Evolutionary conservation across 1,284 basidiomycete genomes (phyloP), one percentile per base, ranked within the genome.

Genomic region (Abortiporus biennis): DNA sequence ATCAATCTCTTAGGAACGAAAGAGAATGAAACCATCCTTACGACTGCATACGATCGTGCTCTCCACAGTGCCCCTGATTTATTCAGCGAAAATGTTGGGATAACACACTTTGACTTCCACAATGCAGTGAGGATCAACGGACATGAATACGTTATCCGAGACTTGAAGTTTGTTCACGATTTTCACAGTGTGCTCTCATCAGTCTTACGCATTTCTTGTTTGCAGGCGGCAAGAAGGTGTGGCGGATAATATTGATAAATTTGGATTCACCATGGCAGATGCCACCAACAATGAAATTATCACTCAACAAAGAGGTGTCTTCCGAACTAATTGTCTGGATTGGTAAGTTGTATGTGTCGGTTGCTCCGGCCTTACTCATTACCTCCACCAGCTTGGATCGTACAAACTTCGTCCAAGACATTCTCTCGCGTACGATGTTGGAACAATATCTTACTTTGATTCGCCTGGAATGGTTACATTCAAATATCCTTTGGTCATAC

Each of bases 391-490:
- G 92, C 61, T 68, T 98, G 48, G 95, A 98, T 58, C 83, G 96
- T 29, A 99, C 96, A n/a, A 99, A 99, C 60, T 96, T 96, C 51
- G 81, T 97, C 1, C 88, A 98, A 64, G 94, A 97, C 54, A 89
- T 95, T 47, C 68, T 96, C 31, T 93, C 91, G 1, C 76, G 83
- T 3, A 76, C 76, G 23, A 78, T 81, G 0, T 68, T 95, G 9
- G 82, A 90, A 51, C 80, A 86, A 51, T 90, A 84, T 52, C 70
- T 90, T 24, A 57, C 69, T 37, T 74, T 85, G 24, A 76, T 84
- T 40, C 78, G 80, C 34, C 74, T 74, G 6, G 85, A 88, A 58
- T 90, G 86, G 85, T 59, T 80, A n/a, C 72, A 75, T 36, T 77
- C 78, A 3, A 71, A 68, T 45, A 66, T 78, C 5, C 66, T 99